Evolutionary conservation across 495 filamentous ascomycete genomes (phyloP).

Genomic region (Aspergillus mulundensis): DNA sequence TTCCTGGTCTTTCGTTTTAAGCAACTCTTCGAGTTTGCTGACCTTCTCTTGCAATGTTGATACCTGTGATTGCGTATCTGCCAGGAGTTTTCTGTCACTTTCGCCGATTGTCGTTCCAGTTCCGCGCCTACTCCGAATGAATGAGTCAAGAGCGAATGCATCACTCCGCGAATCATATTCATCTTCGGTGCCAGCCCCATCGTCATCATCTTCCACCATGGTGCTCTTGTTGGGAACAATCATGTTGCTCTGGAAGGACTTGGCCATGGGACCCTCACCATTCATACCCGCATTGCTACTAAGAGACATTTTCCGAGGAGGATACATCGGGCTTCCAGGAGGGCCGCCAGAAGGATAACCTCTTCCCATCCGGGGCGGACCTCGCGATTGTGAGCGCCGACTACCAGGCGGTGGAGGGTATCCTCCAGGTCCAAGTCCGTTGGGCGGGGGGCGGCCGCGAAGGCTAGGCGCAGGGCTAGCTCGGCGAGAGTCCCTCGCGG

Average conservation of each 20-base stretch:
- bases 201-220: conserved; percentile 95
- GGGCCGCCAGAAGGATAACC: conserved; percentile 41
- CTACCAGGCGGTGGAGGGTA: conserved; percentile 33
- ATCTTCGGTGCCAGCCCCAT: conserved; percentile 54
- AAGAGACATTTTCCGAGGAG: conserved; percentile 44
- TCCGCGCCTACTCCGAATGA: conserved; percentile 52
- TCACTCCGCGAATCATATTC: conserved; percentile 61
- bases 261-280: conserved; percentile 64
- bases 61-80: conserved; percentile 76
- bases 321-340: conserved; percentile 37
- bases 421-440: conserved; percentile 27
- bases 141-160: conserved; percentile 59
- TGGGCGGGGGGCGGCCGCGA: conserved; percentile 48
- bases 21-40: conserved; percentile 59
- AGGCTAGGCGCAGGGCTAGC: conserved; percentile 63
- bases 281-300: conserved; percentile 39
- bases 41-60: conserved; percentile 70
- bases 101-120: conserved; percentile 51
- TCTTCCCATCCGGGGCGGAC: conserved; percentile 34
- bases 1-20: conserved; percentile 57
- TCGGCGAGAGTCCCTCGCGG: conserved; percentile 58
- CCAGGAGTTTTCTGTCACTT: conserved; percentile 63
- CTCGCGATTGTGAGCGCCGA: conserved; percentile 40
- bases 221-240: conserved; percentile 97
- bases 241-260: conserved; percentile 91